Evolutionary conservation across 2,329 filamentous ascomycete genomes (phyloP).

Genomic region (Acrocalymma vagum): DNA sequence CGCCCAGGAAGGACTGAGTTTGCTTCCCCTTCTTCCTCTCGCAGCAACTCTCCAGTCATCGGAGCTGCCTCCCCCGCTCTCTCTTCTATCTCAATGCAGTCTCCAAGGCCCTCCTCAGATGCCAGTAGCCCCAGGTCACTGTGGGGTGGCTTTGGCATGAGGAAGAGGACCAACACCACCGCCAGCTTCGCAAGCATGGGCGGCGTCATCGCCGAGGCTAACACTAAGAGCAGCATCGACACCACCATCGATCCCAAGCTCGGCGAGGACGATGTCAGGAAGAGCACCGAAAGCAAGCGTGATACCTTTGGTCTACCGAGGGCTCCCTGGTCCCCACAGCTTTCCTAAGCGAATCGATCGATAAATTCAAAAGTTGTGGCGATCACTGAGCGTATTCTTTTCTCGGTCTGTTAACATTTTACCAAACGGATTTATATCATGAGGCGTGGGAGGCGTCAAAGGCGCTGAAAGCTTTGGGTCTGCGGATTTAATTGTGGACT

Average conservation of each 20-base stretch:
- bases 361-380: too few species aligned
- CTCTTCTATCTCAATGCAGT: constrained; percentile 10
- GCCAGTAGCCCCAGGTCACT: constrained; percentile 12
- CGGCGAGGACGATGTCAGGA: constrained; percentile 7
- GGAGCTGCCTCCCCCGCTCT: constrained; percentile 5
- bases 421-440: too few species aligned
- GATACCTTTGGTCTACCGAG: too few species aligned
- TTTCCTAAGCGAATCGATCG: too few species aligned
- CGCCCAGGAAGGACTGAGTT: too few species aligned
- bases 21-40: constrained; percentile 3
- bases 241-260: constrained; percentile 9
- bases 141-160: constrained; percentile 15
- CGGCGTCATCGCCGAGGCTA: constrained; percentile 6
- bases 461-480: too few species aligned
- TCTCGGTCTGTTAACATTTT: too few species aligned
- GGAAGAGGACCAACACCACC: constrained; percentile 13
- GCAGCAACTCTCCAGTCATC: constrained; percentile 6
- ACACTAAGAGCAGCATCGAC: constrained; percentile 7
- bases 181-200: constrained; percentile 12
- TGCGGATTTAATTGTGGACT: too few species aligned
- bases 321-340: too few species aligned
- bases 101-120: constrained; percentile 4
- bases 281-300: too few species aligned
- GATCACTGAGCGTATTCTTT: too few species aligned
- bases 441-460: too few species aligned